A percentile compares a stretch with the other conserved stretches of the same genome.
Conservation (phyloP, 169 alveolate genomes). For the Plasmodium fragile region DNA sequence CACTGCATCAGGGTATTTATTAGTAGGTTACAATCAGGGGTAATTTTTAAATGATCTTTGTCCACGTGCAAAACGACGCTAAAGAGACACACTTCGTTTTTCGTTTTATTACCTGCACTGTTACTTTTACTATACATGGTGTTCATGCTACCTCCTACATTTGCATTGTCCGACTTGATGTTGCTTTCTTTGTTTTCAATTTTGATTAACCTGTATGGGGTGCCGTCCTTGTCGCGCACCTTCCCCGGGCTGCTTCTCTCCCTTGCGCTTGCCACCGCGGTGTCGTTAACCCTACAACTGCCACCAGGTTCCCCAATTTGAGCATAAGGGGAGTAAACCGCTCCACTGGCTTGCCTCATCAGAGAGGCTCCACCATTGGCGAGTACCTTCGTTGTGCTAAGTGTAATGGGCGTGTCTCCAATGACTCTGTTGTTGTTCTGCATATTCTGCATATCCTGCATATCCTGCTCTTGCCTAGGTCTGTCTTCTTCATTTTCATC, state of each 20-base stretch:
- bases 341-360: background rate
- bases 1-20: constrained; percentile 16
- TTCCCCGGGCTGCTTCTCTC: background rate
- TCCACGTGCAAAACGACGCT: constrained; percentile 18
- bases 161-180: background rate
- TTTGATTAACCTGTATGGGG: constrained; percentile 4
- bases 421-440: background rate
- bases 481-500: background rate
- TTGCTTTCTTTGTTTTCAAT: background rate
- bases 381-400: background rate
- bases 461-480: background rate
- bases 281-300: background rate
- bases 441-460: too few species aligned
- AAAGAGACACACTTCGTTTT: constrained; percentile 34
- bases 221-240: background rate
- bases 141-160: background rate
- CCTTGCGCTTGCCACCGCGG: background rate
- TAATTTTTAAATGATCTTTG: background rate
- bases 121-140: background rate
- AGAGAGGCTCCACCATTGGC: background rate
- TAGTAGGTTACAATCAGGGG: constrained; percentile 24
- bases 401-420: background rate
- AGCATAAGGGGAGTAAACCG: background rate
- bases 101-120: background rate
- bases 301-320: background rate